Evolutionary conservation across 2,329 filamentous ascomycete species (phyloP), one percentile per base, ranked within the genome.

Genomic region (Paramyrothecium roridum): DNA sequence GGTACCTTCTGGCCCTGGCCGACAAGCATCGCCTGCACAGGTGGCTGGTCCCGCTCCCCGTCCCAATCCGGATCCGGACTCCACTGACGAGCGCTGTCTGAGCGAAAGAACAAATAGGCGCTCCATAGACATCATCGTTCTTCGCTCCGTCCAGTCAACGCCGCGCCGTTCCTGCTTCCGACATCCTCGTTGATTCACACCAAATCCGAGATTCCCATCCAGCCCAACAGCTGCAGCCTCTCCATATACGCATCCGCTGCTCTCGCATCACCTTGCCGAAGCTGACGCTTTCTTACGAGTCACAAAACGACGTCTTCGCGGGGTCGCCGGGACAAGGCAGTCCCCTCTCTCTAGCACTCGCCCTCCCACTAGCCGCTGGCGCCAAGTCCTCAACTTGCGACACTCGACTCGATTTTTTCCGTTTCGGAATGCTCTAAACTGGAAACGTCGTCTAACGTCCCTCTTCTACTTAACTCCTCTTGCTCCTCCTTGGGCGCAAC

Each of bases 101-200:
- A 65, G 65, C 63, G 61, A 59, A 61, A 65, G 37, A 63, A 66
- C 63, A 60, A 64, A 30, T 30, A 67, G 37, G 37, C 65, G 65
- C 65, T 58, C 68, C 61, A 64, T 59, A 69, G 64, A 68, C 64
- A 71, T 65, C 62, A 66, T 69, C 63, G 58, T 54, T 52, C 54
- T 54, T 51, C 56, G 46, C n/a, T 43, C 37, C 37, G 37, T 19
- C 37, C 37, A 43, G 37, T 43, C 37, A 43, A 17, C 37, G 37
- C 65, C 65, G 57, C 60, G 58, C 60, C 61, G 47, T 40, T 22
- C 64, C 63, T 61, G 56, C 56, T 57, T 59, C 63, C 63, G 37
- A 17, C 37, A 43, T 43, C 37, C 37, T 43, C 37, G 16, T 13
- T 43, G 37, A 43, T 19, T 43, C 37, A 19, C 12, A 43, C 26